These are phyloP conservation scores for Macrolepiota fuliginosa DNA, from an alignment of 768 basidiomycete species.

Conservation along the genomic window DNA sequence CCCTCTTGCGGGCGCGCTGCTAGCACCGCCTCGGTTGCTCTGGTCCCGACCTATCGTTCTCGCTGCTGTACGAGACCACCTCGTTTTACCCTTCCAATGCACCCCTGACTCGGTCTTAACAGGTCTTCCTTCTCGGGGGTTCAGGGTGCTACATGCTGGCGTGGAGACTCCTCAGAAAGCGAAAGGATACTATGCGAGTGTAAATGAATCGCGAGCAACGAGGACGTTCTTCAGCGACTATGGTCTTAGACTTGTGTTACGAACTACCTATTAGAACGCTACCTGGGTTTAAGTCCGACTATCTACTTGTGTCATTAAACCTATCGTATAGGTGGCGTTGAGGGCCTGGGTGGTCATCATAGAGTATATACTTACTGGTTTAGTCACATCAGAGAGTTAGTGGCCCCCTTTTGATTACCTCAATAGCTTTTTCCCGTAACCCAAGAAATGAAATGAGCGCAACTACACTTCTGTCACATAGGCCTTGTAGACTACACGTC, in stretches of 20 bases:
- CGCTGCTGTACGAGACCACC: constrained; percentile 32
- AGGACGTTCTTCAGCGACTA: neutral
- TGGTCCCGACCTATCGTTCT: constrained; percentile 46
- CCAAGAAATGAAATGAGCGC: too few relatives aligned
- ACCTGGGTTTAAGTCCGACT: too few relatives aligned
- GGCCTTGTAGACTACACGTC: neutral
- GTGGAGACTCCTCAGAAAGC: constrained; percentile 28
- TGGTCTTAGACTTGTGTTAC: neutral
- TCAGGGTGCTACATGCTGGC: constrained; percentile 29
- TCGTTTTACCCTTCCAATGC: constrained; percentile 4
- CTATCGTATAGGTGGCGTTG: too few relatives aligned
- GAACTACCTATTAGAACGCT: neutral
- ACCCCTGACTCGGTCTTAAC: neutral
- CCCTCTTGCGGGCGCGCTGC: constrained; percentile 50
- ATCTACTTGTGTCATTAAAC: too few relatives aligned
- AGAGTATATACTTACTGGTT: too few relatives aligned
- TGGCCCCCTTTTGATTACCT: too few relatives aligned
- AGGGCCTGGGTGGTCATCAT: too few relatives aligned
- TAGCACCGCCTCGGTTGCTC: constrained; percentile 32
- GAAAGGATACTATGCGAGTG: constrained; percentile 26
- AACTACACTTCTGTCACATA: too few relatives aligned
- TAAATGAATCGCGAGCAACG: neutral
- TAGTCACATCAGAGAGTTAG: too few relatives aligned
- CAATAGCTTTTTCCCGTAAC: too few relatives aligned
- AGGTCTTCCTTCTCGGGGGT: constrained; percentile 34